Conservation (phyloP, 768 basidiomycete species). For the Suillus discolor region DNA sequence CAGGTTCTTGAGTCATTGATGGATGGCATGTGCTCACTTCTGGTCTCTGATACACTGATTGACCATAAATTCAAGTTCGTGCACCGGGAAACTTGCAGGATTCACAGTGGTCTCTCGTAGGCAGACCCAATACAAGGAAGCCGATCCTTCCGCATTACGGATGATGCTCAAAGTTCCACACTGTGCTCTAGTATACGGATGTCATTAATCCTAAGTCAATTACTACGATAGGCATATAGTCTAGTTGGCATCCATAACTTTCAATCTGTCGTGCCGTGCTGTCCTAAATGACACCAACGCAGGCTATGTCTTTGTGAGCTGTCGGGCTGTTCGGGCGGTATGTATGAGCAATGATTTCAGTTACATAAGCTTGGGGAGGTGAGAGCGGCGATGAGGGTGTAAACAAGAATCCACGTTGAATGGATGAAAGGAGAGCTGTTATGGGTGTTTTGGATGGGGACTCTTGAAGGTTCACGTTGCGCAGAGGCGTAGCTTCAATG, state of each 20-base stretch:
- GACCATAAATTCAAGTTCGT: not conserved
- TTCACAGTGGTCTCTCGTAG: not conserved
- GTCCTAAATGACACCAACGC: not conserved
- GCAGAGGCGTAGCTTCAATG: not conserved
- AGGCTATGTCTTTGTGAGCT: not conserved
- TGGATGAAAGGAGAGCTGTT: constrained; percentile 60
- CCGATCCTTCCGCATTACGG: not conserved
- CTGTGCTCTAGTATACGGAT: not conserved
- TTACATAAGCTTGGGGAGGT: constrained; percentile 50
- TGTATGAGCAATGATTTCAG: not conserved
- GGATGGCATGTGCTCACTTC: constrained; percentile 14
- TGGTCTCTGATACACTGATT: not conserved
- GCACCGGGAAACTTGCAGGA: not conserved
- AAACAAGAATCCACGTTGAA: constrained; percentile 69
- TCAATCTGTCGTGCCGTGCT: not conserved
- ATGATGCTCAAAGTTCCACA: not conserved
- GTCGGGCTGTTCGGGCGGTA: not conserved
- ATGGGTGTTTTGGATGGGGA: constrained; percentile 58
- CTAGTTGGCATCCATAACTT: constrained; percentile 2
- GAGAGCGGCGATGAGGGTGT: constrained; percentile 66
- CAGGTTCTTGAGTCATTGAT: constrained; percentile 77
- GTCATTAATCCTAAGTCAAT: not conserved
- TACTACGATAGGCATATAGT: not conserved
- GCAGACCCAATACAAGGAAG: not conserved
- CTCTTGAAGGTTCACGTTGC: not conserved